phyloP scores from a whole-genome alignment of 257 asterid genomes.

The Solanum chilense region DNA sequence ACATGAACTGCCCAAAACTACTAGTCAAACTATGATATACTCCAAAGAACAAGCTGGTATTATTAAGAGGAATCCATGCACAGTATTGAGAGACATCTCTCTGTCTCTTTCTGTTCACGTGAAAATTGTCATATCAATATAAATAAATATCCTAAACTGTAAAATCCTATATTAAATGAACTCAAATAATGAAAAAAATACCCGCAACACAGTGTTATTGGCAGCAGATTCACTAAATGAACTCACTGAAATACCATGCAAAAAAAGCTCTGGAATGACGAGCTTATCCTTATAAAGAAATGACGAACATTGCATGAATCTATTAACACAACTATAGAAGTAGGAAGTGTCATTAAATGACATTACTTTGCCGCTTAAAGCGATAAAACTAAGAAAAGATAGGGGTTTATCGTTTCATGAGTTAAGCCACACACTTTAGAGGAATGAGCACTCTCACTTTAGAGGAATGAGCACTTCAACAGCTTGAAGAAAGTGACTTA shows the following conservation, averaged over 20 bases:
- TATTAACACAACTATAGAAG: neutral
- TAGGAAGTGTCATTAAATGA: neutral
- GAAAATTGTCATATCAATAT: neutral
- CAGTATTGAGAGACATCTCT: neutral
- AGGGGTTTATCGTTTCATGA: neutral
- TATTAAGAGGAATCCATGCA: neutral
- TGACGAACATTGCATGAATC: neutral
- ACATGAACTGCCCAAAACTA: neutral
- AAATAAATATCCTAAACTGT: neutral
- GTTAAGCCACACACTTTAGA: neutral
- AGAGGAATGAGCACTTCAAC: neutral
- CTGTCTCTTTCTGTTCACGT: neutral
- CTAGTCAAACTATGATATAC: neutral
- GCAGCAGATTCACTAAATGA: neutral
- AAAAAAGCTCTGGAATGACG: neutral
- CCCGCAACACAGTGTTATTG: neutral
- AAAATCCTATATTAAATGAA: neutral
- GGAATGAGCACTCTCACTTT: neutral
- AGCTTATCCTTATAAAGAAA: neutral
- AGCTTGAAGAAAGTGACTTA: neutral
- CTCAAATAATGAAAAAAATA: neutral
- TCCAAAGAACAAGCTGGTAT: neutral
- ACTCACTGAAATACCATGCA: neutral
- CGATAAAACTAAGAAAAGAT: neutral
- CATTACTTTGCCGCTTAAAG: neutral